These are phyloP conservation scores for Begonia masoniana DNA, from an alignment of 306 rosid genomes.

Conservation along the genomic window DNA sequence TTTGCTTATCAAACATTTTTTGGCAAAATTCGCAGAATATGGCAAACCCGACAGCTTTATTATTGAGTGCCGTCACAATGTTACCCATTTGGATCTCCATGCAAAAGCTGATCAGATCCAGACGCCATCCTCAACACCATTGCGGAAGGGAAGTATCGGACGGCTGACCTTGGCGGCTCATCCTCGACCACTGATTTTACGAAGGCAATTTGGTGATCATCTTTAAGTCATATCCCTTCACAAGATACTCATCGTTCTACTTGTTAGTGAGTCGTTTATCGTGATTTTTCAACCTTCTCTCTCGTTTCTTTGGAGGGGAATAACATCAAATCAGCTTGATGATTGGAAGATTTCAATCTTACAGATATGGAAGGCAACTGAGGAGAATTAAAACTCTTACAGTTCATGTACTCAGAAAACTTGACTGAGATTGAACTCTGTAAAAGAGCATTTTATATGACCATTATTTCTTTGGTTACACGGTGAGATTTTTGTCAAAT, in stretches of 20 bases:
- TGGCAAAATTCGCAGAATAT: conserved; percentile 44
- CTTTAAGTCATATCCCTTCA: conserved; percentile 27
- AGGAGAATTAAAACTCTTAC: too few species aligned
- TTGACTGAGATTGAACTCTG: too few species aligned
- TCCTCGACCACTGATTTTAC: conserved; percentile 74
- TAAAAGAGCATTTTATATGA: too few species aligned
- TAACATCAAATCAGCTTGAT: not conserved
- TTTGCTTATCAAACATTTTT: not conserved
- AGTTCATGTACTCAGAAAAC: too few species aligned
- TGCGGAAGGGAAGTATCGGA: conserved; percentile 82
- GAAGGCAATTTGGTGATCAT: conserved; percentile 63
- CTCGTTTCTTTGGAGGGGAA: not conserved
- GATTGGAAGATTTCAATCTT: too few species aligned
- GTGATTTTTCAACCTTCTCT: not conserved
- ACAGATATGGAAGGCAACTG: too few species aligned
- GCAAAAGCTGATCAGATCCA: conserved; percentile 71
- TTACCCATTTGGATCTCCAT: conserved; percentile 67
- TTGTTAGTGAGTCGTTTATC: not conserved
- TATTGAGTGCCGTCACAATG: conserved; percentile 78
- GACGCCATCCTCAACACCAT: conserved; percentile 71
- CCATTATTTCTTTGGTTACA: too few species aligned
- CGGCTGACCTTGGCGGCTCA: conserved; percentile 89
- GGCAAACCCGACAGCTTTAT: conserved; percentile 96
- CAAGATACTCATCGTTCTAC: not conserved
- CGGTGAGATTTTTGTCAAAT: too few species aligned